Percentiles rank a stretch among this genome's conserved stretches.
These are phyloP conservation scores for Cercospora zeae-maydis DNA, from an alignment of 2,329 filamentous ascomycete species.

Conservation along the genomic window DNA sequence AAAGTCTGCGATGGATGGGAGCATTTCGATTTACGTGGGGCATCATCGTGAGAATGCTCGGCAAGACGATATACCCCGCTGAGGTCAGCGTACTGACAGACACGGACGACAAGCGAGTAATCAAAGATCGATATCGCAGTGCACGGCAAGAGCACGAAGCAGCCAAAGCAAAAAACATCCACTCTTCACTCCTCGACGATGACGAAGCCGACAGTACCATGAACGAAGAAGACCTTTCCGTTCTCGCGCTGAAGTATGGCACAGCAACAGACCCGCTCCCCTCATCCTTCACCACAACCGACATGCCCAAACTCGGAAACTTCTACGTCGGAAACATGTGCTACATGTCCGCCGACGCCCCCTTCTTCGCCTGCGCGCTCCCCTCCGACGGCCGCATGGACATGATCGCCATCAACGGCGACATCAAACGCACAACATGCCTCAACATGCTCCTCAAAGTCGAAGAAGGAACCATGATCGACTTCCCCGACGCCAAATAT, in stretches of 20 bases:
- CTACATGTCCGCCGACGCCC: constrained; percentile 80
- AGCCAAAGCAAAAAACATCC: constrained; percentile 27
- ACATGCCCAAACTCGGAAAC: constrained; percentile 76
- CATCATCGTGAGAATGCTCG: constrained; percentile 70
- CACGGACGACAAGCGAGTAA: constrained; percentile 67
- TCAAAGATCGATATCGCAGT: constrained; percentile 67
- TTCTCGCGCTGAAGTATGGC: constrained; percentile 74
- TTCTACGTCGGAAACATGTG: constrained; percentile 96
- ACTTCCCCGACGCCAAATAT: constrained; percentile 72
- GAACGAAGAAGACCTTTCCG: constrained; percentile 30
- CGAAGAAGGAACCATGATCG: constrained; percentile 72
- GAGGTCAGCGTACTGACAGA: constrained; percentile 83
- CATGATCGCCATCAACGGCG: constrained; percentile 73
- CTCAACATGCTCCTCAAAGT: constrained; percentile 68
- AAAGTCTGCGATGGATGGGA: constrained; percentile 92
- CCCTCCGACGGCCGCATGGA: constrained; percentile 85
- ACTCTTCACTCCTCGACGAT: constrained; percentile 8
- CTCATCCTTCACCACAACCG: constrained; percentile 68
- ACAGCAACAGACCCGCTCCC: constrained; percentile 75
- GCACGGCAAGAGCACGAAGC: constrained; percentile 29
- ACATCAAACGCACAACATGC: constrained; percentile 63
- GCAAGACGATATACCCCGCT: constrained; percentile 78
- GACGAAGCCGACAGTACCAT: constrained; percentile 1
- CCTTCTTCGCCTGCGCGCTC: constrained; percentile 81
- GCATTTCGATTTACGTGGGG: constrained; percentile 79